Base-by-base conservation (phyloP, 768 basidiomycete species). In the Russula olivacea region DNA sequence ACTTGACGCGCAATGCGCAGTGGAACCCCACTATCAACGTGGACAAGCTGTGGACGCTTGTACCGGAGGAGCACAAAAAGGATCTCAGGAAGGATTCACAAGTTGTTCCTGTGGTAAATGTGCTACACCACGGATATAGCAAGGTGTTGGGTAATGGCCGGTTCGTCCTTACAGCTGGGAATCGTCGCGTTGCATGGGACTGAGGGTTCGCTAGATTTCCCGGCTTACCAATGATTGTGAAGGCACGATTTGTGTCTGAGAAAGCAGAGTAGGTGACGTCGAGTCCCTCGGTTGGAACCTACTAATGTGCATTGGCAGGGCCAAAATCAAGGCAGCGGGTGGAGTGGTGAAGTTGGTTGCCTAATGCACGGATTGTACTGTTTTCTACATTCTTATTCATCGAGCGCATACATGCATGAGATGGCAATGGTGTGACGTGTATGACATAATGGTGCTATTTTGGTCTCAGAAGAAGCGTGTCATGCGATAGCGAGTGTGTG, bases 21-120 rank as follows among this genome's bases (percentile, higher is more conserved):
- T 97, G 93, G 94, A 85, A 89, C 67, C 94, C 96, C 21, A 89
- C 88, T 74, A 91, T 99, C 88, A 99, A 99, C 81, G 87, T 98
- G 76, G 97, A 98, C 84, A 95, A 95, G 80, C 83, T 96, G 58
- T 93, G 93, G 93, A 82, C 85, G 66, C 88, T 97, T 72, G 88
- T 97, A 32, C 91, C 93, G 41, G 84, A 78, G 57, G 88, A 83
- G 73, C 86, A 95, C 81, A 91, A 89, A 83, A 77, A 84, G 78
- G 85, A 80, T 40, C 73, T 93, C 73, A 87, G 80, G 21, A 85
- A 84, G 70, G 73, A 77, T 67, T 92, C 89, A 38, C 84, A 91
- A 61, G 79, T 93, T 70, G 97, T 98, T 23, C 97, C 97, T 48
- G 95, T 99, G 52, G 91, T 99, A 69, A 94, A 99, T 78, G 90